A percentile compares a stretch with the other conserved stretches of the same genome.
Conservation (phyloP, 1,284 basidiomycete species). For the Leccinum angustisporum region DNA sequence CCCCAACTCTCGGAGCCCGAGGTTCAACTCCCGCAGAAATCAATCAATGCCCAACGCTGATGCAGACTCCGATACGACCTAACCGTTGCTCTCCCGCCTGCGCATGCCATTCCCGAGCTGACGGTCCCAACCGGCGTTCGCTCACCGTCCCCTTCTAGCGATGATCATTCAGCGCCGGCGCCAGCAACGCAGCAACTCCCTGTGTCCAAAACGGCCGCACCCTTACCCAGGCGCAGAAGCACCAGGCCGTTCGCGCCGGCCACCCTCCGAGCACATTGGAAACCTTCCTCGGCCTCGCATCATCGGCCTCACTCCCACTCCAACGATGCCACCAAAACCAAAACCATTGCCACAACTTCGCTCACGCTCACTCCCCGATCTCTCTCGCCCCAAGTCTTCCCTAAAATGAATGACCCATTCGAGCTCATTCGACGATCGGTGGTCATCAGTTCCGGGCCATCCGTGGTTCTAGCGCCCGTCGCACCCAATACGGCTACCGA, state of each 20-base stretch:
- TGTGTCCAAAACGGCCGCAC: conserved; percentile 15
- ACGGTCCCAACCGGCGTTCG: background rate
- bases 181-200: background rate
- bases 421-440: conserved; percentile 18
- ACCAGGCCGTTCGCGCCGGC: conserved; percentile 33
- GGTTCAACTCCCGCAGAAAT: background rate
- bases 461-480: too few species aligned
- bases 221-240: background rate
- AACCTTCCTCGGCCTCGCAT: background rate
- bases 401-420: conserved; percentile 51
- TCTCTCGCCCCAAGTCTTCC: background rate
- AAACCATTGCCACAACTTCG: background rate
- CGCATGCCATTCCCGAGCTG: too few species aligned
- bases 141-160: background rate
- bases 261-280: conserved; percentile 16
- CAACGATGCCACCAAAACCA: background rate
- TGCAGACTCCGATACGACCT: background rate
- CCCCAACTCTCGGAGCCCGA: too few species aligned
- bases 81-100: background rate
- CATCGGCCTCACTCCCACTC: background rate
- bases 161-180: background rate
- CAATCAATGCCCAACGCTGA: background rate
- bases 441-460: background rate
- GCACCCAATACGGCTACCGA: too few species aligned
- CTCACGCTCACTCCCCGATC: background rate